These are phyloP conservation scores for Skeletonema costatum DNA, from an alignment of 108 stramenopile genomes.

Conservation along the genomic window DNA sequence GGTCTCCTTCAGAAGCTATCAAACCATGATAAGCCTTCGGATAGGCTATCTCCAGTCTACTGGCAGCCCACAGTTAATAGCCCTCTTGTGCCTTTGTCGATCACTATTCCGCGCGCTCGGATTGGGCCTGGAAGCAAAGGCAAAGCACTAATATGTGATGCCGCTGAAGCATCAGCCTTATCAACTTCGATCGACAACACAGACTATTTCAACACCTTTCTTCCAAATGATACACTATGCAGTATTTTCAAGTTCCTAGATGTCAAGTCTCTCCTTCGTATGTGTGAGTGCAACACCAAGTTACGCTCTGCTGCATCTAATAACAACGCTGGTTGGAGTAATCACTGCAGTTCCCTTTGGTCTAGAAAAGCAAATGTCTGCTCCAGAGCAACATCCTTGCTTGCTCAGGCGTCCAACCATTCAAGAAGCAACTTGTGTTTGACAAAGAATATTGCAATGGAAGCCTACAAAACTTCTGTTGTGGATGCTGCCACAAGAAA, in stretches of 20 bases:
- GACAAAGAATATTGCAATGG: slow-evolving; percentile 34
- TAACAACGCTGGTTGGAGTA: slow-evolving; percentile 65
- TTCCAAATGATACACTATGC: slow-evolving; percentile 22
- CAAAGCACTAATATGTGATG: not conserved
- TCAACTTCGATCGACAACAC: not conserved
- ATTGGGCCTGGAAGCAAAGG: not conserved
- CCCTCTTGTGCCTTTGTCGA: not conserved
- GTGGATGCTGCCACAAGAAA: slow-evolving; percentile 51
- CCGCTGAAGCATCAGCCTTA: not conserved
- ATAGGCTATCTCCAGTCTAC: not conserved
- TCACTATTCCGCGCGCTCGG: not conserved
- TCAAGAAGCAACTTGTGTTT: not conserved
- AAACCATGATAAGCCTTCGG: not conserved
- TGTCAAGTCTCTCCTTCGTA: slow-evolving; percentile 10
- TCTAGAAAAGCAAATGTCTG: slow-evolving; percentile 58
- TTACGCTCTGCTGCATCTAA: slow-evolving; percentile 35
- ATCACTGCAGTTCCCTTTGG: slow-evolving; percentile 63
- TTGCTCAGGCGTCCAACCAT: not conserved
- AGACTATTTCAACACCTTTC: not conserved
- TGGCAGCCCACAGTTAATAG: not conserved
- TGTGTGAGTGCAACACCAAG: slow-evolving; percentile 23
- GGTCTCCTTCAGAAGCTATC: not conserved
- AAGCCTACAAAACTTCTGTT: slow-evolving; percentile 55
- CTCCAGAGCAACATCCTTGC: slow-evolving; percentile 27
- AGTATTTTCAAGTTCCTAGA: slow-evolving; percentile 29